These are phyloP conservation scores for Aspergillus sergii DNA, from an alignment of 2,329 filamentous ascomycete species.

Conservation along the genomic window DNA sequence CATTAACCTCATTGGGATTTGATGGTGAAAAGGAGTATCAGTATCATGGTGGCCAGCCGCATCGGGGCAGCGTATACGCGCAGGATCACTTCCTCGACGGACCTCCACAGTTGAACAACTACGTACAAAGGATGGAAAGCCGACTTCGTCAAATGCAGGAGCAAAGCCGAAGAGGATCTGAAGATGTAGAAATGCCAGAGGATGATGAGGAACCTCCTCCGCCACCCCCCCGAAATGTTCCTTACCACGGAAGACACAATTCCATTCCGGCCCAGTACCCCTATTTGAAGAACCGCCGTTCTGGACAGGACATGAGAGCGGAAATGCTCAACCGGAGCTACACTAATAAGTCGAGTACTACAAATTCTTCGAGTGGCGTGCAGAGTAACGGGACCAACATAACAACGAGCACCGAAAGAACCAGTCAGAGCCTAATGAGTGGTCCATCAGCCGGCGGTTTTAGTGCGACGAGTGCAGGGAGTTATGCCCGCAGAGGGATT, in stretches of 20 bases:
- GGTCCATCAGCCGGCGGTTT: constrained; percentile 86
- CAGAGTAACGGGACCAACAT: constrained; percentile 67
- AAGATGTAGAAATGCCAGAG: constrained; percentile 56
- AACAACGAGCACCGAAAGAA: constrained; percentile 74
- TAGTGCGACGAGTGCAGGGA: constrained; percentile 93
- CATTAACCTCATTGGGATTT: constrained; percentile 76
- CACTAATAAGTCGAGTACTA: constrained; percentile 84
- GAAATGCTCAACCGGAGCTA: constrained; percentile 74
- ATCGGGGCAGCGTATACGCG: constrained; percentile 42
- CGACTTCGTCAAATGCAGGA: constrained; percentile 72
- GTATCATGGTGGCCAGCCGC: constrained; percentile 62
- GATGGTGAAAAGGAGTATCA: constrained; percentile 56
- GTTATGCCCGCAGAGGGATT: constrained; percentile 75
- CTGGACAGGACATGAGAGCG: constrained; percentile 73
- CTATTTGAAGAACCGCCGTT: constrained; percentile 45
- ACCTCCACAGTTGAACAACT: constrained; percentile 76
- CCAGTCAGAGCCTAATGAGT: constrained; percentile 88
- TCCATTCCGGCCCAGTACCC: constrained; percentile 45
- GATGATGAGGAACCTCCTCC: constrained; percentile 58
- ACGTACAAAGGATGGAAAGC: constrained; percentile 90
- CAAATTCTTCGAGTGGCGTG: constrained; percentile 73
- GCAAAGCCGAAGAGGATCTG: constrained; percentile 43
- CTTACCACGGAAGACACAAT: constrained; percentile 45
- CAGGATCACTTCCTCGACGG: constrained; percentile 51
- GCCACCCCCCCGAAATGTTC: constrained; percentile 61